A percentile compares a stretch with the other conserved stretches of the same genome.
Evolutionary conservation across 2,329 filamentous ascomycete genomes (phyloP).

Genomic region (Neocucurbitaria cava): DNA sequence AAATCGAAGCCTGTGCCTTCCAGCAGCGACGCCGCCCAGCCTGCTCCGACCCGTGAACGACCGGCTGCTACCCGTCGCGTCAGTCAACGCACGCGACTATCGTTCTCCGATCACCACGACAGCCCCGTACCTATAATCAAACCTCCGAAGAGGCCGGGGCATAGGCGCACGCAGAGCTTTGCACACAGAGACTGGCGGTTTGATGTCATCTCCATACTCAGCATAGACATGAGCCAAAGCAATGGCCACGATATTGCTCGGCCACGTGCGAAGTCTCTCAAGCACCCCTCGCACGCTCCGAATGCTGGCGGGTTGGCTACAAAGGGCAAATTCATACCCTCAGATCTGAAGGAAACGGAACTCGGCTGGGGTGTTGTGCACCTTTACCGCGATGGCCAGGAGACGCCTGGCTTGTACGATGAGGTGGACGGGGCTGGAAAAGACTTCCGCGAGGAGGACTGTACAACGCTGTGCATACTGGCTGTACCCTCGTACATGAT

Average conservation of each 20-base stretch:
- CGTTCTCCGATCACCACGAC: conserved; percentile 45
- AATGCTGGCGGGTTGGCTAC: conserved; percentile 70
- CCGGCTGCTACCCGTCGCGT: conserved; percentile 28
- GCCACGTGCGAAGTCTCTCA: conserved; percentile 41
- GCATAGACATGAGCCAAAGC: conserved; percentile 72
- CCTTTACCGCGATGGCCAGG: conserved; percentile 84
- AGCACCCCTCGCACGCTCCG: conserved; percentile 54
- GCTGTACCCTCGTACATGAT: conserved; percentile 95
- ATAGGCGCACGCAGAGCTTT: conserved; percentile 36
- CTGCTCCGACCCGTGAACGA: conserved; percentile 23
- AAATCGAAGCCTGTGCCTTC: conserved; percentile 28
- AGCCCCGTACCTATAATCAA: conserved; percentile 45
- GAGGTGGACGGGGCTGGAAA: conserved; percentile 47
- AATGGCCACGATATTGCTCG: conserved; percentile 40
- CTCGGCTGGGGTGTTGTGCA: conserved; percentile 93
- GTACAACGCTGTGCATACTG: conserved; percentile 89
- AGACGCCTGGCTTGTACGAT: conserved; percentile 68
- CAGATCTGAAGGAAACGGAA: conserved; percentile 75
- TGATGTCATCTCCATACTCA: conserved; percentile 77
- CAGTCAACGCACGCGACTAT: conserved; percentile 44
- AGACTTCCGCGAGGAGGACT: conserved; percentile 65
- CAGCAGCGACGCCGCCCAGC: conserved; percentile 30
- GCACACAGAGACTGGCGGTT: conserved; percentile 76
- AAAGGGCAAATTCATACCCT: conserved; percentile 78
- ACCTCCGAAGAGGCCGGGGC: conserved; percentile 42